Base-by-base conservation (phyloP, 805 yeast genomes). In the Cyberlindnera euphorbiae region DNA sequence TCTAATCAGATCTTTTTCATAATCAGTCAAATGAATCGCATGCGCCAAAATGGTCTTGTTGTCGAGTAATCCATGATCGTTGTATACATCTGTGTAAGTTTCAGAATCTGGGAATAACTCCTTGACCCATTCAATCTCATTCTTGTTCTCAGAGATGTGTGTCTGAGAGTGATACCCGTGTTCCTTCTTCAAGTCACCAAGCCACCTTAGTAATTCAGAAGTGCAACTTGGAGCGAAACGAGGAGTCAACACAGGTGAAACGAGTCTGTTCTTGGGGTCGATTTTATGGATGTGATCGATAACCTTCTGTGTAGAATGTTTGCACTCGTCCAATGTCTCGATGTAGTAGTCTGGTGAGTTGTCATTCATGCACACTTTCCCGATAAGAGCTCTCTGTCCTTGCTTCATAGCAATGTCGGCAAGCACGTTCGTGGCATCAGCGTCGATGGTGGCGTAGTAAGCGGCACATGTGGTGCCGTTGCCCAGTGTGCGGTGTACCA, bases 391-490 rank as follows among this genome's bases (percentile, higher is more conserved):
- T 42, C 97, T 67, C 60, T 89, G 97, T 26, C 96, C 95, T 21
- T 63, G 48, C 26, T 64, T 42, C 10, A 79, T 62, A 24, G 90
- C 77, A 12, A 82, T 56, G 40, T 81, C 82, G 2, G 95, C 95
- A 51, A 93, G 72, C 25, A 81, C 49, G 34, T 80, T 80, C 2
- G 97, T 74, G 4, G 95, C 79, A 6, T 73, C 75, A 0, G 79
- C 66, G 53, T 90, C 95, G 30, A 86, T 79, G 0, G 97, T 88
- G 4, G 97, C 90, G 58, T 79, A 93, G 62, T 93, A 93, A 0
- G 94, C 72, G 0, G 95, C 95, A 38, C 90, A 79, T 1, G 98
- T 93, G 1, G 97, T 93, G 15, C 98, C 98, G 54, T 79, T 69
- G 3, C 56, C 52, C 44, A 93, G 62, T 0, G 96, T 85, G 38